Evolutionary conservation across 257 asterid species (phyloP), one percentile per base, ranked within the genome.

Genomic region (Solanum chilense): DNA sequence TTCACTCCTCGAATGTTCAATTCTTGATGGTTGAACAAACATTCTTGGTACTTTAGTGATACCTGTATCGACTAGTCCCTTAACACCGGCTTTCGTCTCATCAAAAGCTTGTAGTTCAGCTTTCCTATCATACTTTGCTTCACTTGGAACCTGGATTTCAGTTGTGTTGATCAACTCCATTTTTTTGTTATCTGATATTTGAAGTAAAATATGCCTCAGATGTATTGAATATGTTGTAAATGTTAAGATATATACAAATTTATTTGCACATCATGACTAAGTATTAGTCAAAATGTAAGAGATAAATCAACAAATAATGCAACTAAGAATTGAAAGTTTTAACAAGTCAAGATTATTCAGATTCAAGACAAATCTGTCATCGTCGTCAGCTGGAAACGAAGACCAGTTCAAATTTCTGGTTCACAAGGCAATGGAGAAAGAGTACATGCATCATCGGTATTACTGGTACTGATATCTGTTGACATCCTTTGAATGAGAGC

Each of bases 21-120:
- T 76, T 3, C 60, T 27, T n/a, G 85, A 83, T 11, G 85, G 85
- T 25, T 70, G 77, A 27, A 86, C 20, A 42, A 86, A 86, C 1
- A 86, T 16, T 4, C 18, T 82, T 25, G 85, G 88, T 69, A 86
- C 66, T 27, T 25, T 41, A 47, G 85, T 58, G 35, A 86, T 76
- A 44, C 88, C 85, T 12, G 68, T 45, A 76, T 86, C 78, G 18
- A 58, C 78, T 6, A 86, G 85, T 37, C 85, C 88, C 45, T 86
- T 86, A n/a, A 86, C 88, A 16, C 88, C 88, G 12, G 78, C 78
- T 39, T 58, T 77, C 25, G 80, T 62, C 49, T 86, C 80, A 62
- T 86, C 86, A 42, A 86, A 86, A 25, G 69, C 69, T 86, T 77
- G 70, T 12, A 75, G n/a, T 76, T 86, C 88, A 20, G 76, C 64